These are phyloP conservation scores for Diaporthe destruens DNA, from an alignment of 2,329 filamentous ascomycete genomes.

Conservation along the genomic window DNA sequence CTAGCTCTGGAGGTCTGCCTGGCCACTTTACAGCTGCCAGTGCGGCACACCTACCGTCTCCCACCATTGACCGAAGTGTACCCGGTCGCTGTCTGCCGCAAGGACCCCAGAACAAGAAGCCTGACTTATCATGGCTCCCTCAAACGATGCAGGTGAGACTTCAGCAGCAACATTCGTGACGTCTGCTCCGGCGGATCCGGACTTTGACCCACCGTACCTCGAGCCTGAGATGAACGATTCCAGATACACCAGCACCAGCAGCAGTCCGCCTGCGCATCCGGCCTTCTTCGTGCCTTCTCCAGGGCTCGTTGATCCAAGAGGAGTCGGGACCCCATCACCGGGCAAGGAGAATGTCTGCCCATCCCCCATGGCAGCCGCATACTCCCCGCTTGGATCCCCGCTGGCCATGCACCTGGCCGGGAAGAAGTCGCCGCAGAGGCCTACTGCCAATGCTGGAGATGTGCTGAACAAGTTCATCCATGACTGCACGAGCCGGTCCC, in stretches of 20 bases:
- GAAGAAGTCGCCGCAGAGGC: slow-evolving; percentile 7
- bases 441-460: slow-evolving; percentile 23
- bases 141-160: slow-evolving; percentile 39
- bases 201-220: not conserved
- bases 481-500: slow-evolving; percentile 17
- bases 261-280: slow-evolving; percentile 39
- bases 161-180: not conserved
- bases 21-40: not conserved
- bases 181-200: not conserved
- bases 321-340: not conserved
- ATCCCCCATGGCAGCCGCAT: slow-evolving; percentile 38
- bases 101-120: not conserved
- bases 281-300: slow-evolving; percentile 29
- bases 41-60: not conserved
- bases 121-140: slow-evolving; percentile 26
- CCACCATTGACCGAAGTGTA: not conserved
- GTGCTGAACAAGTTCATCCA: slow-evolving; percentile 35
- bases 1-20: slow-evolving; percentile 12
- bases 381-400: slow-evolving; percentile 30
- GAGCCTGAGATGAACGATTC: slow-evolving; percentile 28
- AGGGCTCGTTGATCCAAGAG: not conserved
- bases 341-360: slow-evolving; percentile 39
- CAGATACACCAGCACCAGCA: slow-evolving; percentile 34
- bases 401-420: slow-evolving; percentile 7
- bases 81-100: not conserved